phyloP scores from a whole-genome alignment of 192 early-diverging fungal genomes.

The Borealophlyctis nickersoniae region DNA sequence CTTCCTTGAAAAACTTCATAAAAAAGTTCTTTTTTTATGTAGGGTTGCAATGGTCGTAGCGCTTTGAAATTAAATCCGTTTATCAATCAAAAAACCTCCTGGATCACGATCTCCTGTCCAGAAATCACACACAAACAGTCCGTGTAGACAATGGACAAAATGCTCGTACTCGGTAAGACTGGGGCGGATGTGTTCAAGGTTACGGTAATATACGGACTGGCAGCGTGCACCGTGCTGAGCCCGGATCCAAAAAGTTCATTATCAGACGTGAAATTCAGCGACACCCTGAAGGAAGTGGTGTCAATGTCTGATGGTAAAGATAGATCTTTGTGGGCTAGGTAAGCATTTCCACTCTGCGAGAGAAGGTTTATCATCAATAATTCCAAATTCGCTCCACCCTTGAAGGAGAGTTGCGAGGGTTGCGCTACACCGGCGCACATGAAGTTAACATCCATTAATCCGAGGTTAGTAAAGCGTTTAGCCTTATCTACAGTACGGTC shows the following conservation, averaged over 20 bases:
- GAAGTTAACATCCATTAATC: neutral
- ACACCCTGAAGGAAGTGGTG: neutral
- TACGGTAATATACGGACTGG: neutral
- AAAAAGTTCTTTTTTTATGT: no score
- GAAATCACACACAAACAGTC: neutral
- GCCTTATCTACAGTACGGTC: neutral
- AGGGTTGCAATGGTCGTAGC: no score
- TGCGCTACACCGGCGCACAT: neutral
- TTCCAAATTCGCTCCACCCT: neutral
- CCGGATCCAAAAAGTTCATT: neutral
- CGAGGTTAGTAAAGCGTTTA: neutral
- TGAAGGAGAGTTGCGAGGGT: neutral
- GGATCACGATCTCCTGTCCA: neutral
- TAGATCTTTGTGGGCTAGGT: neutral
- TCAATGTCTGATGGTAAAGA: neutral
- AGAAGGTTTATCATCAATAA: neutral
- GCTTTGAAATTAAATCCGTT: no score
- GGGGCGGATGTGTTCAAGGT: neutral
- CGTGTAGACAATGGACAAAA: neutral
- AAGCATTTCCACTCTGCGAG: neutral
- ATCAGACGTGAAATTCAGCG: neutral
- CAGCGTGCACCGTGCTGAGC: neutral
- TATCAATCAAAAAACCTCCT: neutral
- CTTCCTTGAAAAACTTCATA: no score
- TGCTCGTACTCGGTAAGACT: neutral